phyloP scores from a whole-genome alignment of 2,329 filamentous ascomycete species.

The Claviceps cyperi region DNA sequence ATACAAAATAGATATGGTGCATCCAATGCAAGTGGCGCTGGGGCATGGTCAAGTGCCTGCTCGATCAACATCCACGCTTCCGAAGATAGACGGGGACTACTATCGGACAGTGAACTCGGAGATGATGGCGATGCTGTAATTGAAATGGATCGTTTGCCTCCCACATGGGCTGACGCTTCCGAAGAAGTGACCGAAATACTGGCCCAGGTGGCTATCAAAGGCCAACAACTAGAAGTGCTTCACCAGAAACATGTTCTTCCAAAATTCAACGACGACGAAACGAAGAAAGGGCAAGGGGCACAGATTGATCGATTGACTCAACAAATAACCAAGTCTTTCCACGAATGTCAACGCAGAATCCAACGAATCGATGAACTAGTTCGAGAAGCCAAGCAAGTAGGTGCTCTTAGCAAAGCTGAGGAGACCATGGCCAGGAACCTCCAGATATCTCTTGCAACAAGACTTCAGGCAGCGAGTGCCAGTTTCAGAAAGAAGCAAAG shows the following conservation, averaged over 20 bases:
- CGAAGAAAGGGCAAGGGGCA: slow-evolving; percentile 72
- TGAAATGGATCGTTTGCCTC: slow-evolving; percentile 93
- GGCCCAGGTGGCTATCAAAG: slow-evolving; percentile 65
- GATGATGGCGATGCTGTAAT: slow-evolving; percentile 91
- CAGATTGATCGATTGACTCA: slow-evolving; percentile 87
- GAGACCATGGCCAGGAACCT: slow-evolving; percentile 95
- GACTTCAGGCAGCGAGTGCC: slow-evolving; percentile 84
- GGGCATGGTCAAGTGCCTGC: slow-evolving; percentile 45
- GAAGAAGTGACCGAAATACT: slow-evolving; percentile 84
- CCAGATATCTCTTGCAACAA: slow-evolving; percentile 74
- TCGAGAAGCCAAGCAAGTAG: slow-evolving; percentile 58
- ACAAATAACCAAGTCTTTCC: slow-evolving; percentile 77
- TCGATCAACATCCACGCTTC: slow-evolving; percentile 31
- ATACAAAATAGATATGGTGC: slow-evolving; percentile 56
- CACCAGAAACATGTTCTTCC: slow-evolving; percentile 96
- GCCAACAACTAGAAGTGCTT: slow-evolving; percentile 73
- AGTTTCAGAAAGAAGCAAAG: slow-evolving; percentile 95
- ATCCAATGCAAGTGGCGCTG: slow-evolving; percentile 30
- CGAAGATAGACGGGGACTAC: slow-evolving; percentile 59
- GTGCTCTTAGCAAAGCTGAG: slow-evolving; percentile 64
- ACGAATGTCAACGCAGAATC: slow-evolving; percentile 79
- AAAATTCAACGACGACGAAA: slow-evolving; percentile 88
- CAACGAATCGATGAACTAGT: slow-evolving; percentile 81
- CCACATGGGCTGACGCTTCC: slow-evolving; percentile 88
- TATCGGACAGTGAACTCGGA: slow-evolving; percentile 62